A percentile compares a stretch with the other conserved stretches of the same genome.
Conservation (phyloP, 1,284 basidiomycete genomes). For the Malassezia sp. region DNA sequence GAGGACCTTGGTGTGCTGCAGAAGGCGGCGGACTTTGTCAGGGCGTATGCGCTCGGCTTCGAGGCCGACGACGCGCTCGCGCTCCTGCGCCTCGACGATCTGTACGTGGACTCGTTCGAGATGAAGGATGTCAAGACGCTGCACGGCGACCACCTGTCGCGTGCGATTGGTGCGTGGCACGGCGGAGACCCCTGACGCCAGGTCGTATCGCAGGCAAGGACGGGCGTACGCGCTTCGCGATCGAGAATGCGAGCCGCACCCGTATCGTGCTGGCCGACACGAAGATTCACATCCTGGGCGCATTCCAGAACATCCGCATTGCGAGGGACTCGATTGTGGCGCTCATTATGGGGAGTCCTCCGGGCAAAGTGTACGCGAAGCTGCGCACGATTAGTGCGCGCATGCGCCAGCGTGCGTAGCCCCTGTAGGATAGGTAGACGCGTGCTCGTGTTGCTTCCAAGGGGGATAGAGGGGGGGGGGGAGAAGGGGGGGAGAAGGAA, state of each 20-base stretch:
- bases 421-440: constrained; percentile 6
- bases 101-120: constrained; percentile 92
- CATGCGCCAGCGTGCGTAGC: constrained; percentile 67
- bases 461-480: no score
- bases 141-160: constrained; percentile 87
- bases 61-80: constrained; percentile 79
- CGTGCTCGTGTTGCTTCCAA: constrained; percentile 1
- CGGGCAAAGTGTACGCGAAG: constrained; percentile 78
- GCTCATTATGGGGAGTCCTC: constrained; percentile 84
- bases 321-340: constrained; percentile 91
- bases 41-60: constrained; percentile 87
- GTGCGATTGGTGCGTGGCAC: constrained; percentile 70
- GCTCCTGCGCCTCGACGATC: constrained; percentile 81
- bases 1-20: constrained; percentile 55
- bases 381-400: constrained; percentile 67
- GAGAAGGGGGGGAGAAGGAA: no score
- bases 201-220: constrained; percentile 94
- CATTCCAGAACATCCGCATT: constrained; percentile 93
- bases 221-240: constrained; percentile 95
- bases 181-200: no score
- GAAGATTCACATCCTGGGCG: constrained; percentile 90
- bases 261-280: constrained; percentile 93
- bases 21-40: constrained; percentile 96
- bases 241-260: constrained; percentile 90
- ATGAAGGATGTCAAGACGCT: constrained; percentile 98